Conservation (phyloP, 768 basidiomycete species). For the Tylopilus sp. region DNA sequence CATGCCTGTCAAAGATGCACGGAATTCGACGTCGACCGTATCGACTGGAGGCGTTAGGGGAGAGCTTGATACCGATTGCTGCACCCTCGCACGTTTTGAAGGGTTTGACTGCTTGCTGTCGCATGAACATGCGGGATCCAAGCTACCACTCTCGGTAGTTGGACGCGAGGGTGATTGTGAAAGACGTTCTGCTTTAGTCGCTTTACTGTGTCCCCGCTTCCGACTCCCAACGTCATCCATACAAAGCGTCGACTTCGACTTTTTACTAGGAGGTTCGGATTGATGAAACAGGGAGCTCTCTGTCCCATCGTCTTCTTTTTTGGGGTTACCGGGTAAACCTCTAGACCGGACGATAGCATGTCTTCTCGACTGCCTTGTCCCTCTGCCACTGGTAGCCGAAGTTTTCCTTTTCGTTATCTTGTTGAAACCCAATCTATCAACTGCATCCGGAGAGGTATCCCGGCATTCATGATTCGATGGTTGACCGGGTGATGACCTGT, state of each 20-base stretch:
- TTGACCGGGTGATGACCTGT: not conserved
- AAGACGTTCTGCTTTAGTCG: not conserved
- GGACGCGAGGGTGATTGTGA: constrained; percentile 11
- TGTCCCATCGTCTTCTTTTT: constrained; percentile 1
- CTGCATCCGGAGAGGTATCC: not conserved
- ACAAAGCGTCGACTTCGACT: constrained; percentile 9
- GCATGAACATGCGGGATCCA: not conserved
- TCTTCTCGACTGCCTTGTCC: constrained; percentile 8
- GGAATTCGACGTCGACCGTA: constrained; percentile 21
- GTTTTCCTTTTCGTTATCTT: constrained; percentile 14
- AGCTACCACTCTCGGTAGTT: not conserved
- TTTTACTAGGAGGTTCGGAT: constrained; percentile 22
- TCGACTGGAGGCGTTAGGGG: constrained; percentile 6
- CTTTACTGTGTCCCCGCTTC: not conserved
- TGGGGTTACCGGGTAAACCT: not conserved
- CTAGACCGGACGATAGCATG: not conserved
- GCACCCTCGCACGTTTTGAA: not conserved
- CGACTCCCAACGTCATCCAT: not conserved
- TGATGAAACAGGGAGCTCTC: not conserved
- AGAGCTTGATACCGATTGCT: not conserved
- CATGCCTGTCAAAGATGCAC: constrained; percentile 57
- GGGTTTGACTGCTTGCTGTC: constrained; percentile 7
- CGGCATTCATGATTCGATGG: not conserved
- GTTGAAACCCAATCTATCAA: not conserved
- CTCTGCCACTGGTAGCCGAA: not conserved